Evolutionary conservation across 345 rosid species (phyloP).

Genomic region (Salix udensis): DNA sequence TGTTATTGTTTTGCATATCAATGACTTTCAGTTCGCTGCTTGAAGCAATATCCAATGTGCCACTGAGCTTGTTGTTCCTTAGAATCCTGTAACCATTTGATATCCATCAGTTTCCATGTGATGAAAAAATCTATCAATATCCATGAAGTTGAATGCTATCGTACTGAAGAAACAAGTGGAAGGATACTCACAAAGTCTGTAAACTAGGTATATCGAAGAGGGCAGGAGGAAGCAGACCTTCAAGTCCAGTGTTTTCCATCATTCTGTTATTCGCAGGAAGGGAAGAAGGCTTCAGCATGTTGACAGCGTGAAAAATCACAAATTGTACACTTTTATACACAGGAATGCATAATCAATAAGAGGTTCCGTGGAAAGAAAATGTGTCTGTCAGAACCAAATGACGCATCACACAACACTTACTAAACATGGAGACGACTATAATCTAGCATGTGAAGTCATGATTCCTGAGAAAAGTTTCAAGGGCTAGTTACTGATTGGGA

Average conservation of each 20-base stretch:
- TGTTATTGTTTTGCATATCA: conserved; percentile 52
- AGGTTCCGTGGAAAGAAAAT: neutral
- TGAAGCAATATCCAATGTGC: conserved; percentile 48
- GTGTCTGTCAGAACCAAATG: neutral
- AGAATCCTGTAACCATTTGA: conserved; percentile 38
- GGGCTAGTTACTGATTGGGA: neutral
- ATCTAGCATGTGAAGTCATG: neutral
- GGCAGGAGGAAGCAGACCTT: conserved; percentile 48
- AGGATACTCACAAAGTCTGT: conserved; percentile 59
- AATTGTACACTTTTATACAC: neutral
- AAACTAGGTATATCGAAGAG: conserved; percentile 53
- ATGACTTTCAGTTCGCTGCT: conserved; percentile 46
- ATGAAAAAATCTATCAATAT: neutral
- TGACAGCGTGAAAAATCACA: neutral
- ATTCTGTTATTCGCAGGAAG: conserved; percentile 32
- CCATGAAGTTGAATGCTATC: neutral
- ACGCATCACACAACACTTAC: neutral
- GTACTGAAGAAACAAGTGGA: too few relatives aligned
- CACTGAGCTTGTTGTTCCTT: conserved; percentile 46
- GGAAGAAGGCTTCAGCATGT: neutral
- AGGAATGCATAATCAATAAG: neutral
- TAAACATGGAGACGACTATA: neutral
- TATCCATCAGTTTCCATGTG: conserved; percentile 7
- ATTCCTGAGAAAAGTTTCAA: neutral
- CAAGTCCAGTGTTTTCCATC: conserved; percentile 49